Evolutionary conservation across 331 rosid species (phyloP).

Genomic region (Saraca asoca): DNA sequence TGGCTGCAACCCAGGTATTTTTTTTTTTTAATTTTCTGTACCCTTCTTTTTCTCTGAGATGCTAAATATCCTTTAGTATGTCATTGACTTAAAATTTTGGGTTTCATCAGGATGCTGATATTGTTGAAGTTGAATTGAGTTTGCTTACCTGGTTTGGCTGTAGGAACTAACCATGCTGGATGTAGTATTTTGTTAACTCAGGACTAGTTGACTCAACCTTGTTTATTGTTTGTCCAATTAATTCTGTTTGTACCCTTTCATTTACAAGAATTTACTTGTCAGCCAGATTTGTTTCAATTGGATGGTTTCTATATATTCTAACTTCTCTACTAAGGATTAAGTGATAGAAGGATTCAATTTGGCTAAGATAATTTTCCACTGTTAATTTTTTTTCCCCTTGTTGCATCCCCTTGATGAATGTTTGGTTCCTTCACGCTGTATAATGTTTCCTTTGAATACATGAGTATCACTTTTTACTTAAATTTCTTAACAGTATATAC

Average conservation of each 20-base stretch:
- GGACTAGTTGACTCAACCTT: background rate
- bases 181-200: background rate
- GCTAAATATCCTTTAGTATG: background rate
- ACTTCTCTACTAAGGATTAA: background rate
- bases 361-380: slow-evolving; percentile 3
- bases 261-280: slow-evolving; percentile 12
- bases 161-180: slow-evolving; percentile 7
- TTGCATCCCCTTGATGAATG: slow-evolving; percentile 2
- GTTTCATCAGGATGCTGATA: background rate
- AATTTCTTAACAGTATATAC: background rate
- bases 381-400: slow-evolving; percentile 17
- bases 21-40: slow-evolving; percentile 18
- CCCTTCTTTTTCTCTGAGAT: background rate
- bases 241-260: background rate
- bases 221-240: slow-evolving; percentile 5
- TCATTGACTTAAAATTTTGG: background rate
- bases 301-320: slow-evolving; percentile 6
- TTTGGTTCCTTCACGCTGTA: slow-evolving; percentile 16
- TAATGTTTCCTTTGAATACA: slow-evolving; percentile 18
- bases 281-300: slow-evolving; percentile 16
- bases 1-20: slow-evolving; percentile 85
- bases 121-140: slow-evolving; percentile 6
- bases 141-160: slow-evolving; percentile 27
- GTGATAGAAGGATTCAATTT: slow-evolving; percentile 20
- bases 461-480: background rate